Evolutionary conservation across 345 rosid genomes (phyloP).

Genomic region (Eucalyptus rudis): DNA sequence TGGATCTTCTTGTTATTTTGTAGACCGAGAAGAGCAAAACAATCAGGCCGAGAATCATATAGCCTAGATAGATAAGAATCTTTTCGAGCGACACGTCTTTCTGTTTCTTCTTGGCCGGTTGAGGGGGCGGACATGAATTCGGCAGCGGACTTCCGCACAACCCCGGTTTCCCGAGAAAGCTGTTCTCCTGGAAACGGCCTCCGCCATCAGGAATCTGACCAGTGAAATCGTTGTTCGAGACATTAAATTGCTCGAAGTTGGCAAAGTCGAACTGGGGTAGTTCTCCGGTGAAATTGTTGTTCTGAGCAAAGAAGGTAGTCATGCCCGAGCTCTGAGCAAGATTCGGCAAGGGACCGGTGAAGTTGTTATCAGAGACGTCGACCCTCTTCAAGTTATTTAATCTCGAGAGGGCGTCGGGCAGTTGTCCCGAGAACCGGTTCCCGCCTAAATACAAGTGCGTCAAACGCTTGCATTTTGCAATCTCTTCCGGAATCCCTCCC

Average conservation of each 20-base stretch:
- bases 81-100: constrained; percentile 1
- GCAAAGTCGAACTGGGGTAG: constrained; percentile 34
- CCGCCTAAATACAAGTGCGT: constrained; percentile 27
- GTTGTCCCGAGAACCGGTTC: constrained; percentile 24
- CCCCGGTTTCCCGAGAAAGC: constrained; percentile 34
- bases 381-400: constrained; percentile 35
- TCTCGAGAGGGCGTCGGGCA: constrained; percentile 25
- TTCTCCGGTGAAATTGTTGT: constrained; percentile 26
- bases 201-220: constrained; percentile 41
- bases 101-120: neutral
- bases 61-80: constrained; percentile 30
- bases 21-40: constrained; percentile 3
- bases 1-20: constrained; percentile 6
- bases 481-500: constrained; percentile 21
- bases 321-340: constrained; percentile 24
- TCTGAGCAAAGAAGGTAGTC: constrained; percentile 21
- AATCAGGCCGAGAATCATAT: constrained; percentile 8
- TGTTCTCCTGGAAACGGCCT: constrained; percentile 12
- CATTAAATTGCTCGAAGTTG: constrained; percentile 30
- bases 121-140: constrained; percentile 19
- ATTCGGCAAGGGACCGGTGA: constrained; percentile 28
- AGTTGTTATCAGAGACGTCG: constrained; percentile 23
- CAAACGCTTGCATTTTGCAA: constrained; percentile 25
- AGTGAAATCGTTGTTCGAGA: constrained; percentile 40
- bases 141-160: constrained; percentile 28